Evolutionary conservation across 2,329 filamentous ascomycete genomes (phyloP).

Genomic region (Neoascochyta sp.): DNA sequence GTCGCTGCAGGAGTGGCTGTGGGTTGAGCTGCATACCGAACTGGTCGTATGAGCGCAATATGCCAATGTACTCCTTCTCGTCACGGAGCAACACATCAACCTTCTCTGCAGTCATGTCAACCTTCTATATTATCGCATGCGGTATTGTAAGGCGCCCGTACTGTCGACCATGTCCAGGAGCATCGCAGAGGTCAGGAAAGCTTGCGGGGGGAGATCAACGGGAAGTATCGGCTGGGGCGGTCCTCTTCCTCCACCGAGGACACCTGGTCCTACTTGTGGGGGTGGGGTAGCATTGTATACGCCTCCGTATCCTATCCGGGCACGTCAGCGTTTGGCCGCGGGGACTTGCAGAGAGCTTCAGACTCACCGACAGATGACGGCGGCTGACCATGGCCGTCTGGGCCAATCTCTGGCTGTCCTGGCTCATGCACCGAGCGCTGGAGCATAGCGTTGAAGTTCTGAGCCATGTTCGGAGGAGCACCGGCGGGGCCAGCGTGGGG

Average conservation of each 20-base stretch:
- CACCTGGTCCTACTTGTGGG: slow-evolving; percentile 49
- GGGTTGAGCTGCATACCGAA: slow-evolving; percentile 67
- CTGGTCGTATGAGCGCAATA: slow-evolving; percentile 94
- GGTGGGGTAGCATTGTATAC: slow-evolving; percentile 41
- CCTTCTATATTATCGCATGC: slow-evolving; percentile 4
- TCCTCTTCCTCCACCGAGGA: slow-evolving; percentile 28
- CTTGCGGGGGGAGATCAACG: slow-evolving; percentile 71
- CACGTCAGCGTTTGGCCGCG: slow-evolving; percentile 14
- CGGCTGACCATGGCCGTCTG: slow-evolving; percentile 23
- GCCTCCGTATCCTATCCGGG: slow-evolving; percentile 30
- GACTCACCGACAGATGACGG: slow-evolving; percentile 29
- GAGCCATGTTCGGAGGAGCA: slow-evolving; percentile 26
- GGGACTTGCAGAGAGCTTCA: too few species aligned
- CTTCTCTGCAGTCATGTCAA: slow-evolving; percentile 65
- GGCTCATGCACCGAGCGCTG: slow-evolving; percentile 35
- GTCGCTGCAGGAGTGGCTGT: slow-evolving; percentile 1
- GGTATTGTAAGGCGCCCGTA: slow-evolving; percentile 39
- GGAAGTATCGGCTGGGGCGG: slow-evolving; percentile 27
- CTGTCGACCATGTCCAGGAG: slow-evolving; percentile 95
- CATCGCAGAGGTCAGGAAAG: slow-evolving; percentile 97
- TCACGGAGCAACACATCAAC: slow-evolving; percentile 87
- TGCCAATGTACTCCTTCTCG: slow-evolving; percentile 88
- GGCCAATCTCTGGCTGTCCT: slow-evolving; percentile 18
- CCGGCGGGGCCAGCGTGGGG: slow-evolving; percentile 31
- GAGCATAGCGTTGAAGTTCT: slow-evolving; percentile 37